Base-by-base conservation (phyloP, 2,329 filamentous ascomycete genomes). In the Aspergillus sp. region DNA sequence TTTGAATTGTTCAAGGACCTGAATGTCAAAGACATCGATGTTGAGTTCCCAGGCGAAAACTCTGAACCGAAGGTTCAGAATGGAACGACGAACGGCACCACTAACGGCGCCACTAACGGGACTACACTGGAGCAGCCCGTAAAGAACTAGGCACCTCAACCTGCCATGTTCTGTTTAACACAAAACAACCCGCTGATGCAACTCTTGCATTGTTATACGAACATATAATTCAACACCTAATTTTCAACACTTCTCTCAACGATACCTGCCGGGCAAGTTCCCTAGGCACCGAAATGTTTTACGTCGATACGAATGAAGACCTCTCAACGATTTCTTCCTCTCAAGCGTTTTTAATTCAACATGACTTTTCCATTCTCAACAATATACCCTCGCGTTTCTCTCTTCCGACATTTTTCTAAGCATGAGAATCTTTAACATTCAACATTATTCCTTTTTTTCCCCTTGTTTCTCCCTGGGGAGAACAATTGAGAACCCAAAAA, bases 1-100 rank as follows among this genome's bases (percentile, higher is more conserved):
- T 98, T 96, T 73, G 84, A 90, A 46, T 81, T 98, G 25, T 95
- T 99, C 72, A 84, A 93, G 15, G 91, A 86, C 23, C 82, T 99
- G 17, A 64, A 67, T 15, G 65, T 78, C 57, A 73, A 74, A 57
- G 70, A 75, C 46, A 60, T 78, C 43, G 67, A 75, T 15, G 61
- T 66, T 21, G 72, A 74, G 60, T 44, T 74, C 2, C 46, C 65
- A 14, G 61, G 57, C 7, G 63, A 65, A 14, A 58, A 41, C n/a
- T 44, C 33, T 41, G 59, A 62, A 53, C 35, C 56, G 33, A 67
- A 69, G 46, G 56, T 67, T 25, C 64, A 57, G 21, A 68, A 67
- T 55, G 67, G 61, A 50, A 48, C 61, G 21, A 31, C 62, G 35
- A 67, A 61, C 33, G 55, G 58, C 61, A 57, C 61, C 37, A 59